These are phyloP conservation scores for Dorcoceras hygrometricum DNA, from an alignment of 257 asterid species.

Conservation along the genomic window DNA sequence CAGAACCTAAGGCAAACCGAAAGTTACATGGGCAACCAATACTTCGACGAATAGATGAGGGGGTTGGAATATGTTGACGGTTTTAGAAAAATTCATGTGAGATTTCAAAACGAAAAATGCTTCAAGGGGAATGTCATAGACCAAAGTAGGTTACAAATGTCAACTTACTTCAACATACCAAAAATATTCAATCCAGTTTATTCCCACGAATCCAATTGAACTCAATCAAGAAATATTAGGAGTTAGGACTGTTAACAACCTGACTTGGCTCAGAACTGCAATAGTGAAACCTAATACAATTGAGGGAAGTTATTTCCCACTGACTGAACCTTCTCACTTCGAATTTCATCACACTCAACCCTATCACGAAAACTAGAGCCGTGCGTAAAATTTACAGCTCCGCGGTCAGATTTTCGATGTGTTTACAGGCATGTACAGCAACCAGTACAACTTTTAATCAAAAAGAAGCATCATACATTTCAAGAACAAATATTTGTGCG, in stretches of 20 bases:
- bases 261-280: background rate
- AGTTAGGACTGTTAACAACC: background rate
- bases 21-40: background rate
- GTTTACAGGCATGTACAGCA: constrained; percentile 1
- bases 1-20: too few species aligned
- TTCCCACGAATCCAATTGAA: constrained; percentile 5
- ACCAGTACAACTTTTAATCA: constrained; percentile 4
- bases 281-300: background rate
- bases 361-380: background rate
- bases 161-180: background rate
- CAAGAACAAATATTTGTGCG: background rate
- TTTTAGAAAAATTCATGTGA: background rate
- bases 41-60: background rate
- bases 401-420: background rate
- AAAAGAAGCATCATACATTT: background rate
- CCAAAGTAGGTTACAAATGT: background rate
- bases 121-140: background rate
- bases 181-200: background rate
- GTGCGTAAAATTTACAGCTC: background rate
- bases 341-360: background rate
- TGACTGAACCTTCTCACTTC: background rate
- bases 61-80: background rate
- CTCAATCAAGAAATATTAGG: background rate
- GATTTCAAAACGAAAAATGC: background rate
- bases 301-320: too few species aligned